phyloP scores from a whole-genome alignment of 108 stramenopile species.

The Cyclotella atomus region DNA sequence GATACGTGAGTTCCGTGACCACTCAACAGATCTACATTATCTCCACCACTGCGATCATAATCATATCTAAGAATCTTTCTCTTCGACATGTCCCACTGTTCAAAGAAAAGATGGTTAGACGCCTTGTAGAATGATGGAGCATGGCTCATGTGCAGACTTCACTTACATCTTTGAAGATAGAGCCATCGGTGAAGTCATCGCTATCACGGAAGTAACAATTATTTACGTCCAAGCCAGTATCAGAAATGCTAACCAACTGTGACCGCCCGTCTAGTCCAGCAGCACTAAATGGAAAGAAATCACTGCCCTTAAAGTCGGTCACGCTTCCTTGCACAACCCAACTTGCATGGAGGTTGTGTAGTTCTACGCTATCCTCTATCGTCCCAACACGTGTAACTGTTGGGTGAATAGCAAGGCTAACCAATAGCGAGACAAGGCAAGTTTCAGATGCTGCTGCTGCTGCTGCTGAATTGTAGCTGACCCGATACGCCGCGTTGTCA shows the following conservation, averaged over 20 bases:
- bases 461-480: background rate
- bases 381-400: conserved; percentile 1
- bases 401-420: conserved; percentile 13
- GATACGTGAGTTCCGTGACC: conserved; percentile 60
- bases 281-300: conserved; percentile 23
- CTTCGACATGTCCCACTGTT: conserved; percentile 5
- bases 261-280: conserved; percentile 34
- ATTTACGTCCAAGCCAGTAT: conserved; percentile 45
- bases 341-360: conserved; percentile 14
- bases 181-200: background rate
- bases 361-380: conserved; percentile 4
- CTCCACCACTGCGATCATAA: conserved; percentile 15
- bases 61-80: conserved; percentile 49
- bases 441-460: background rate
- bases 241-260: conserved; percentile 42
- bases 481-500: background rate
- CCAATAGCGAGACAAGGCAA: conserved; percentile 13
- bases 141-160: background rate
- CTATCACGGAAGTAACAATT: conserved; percentile 48
- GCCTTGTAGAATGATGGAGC: background rate
- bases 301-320: background rate
- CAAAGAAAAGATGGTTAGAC: background rate
- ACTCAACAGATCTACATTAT: conserved; percentile 3
- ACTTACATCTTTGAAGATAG: conserved; percentile 7
- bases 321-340: conserved; percentile 8